A percentile compares a stretch with the other conserved stretches of the same genome.
Conservation (phyloP, 2,329 filamentous ascomycete species). For the Alternaria viburni region DNA sequence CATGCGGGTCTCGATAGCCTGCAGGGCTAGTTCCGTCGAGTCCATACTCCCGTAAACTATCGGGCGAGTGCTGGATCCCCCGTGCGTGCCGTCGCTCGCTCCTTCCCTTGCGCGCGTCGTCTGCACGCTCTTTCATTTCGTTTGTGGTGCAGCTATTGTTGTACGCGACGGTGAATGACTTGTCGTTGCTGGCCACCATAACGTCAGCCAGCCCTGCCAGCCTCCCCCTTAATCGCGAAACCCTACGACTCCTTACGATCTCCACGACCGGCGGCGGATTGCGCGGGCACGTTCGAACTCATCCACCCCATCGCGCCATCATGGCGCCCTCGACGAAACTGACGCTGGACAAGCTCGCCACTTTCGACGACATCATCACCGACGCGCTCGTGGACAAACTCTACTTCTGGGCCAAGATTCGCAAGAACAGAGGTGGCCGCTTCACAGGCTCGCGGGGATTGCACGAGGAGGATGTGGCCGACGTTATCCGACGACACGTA, state of each 20-base stretch:
- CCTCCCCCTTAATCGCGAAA: slow-evolving; percentile 15
- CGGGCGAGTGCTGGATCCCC: slow-evolving; percentile 10
- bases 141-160: slow-evolving; percentile 10
- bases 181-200: slow-evolving; percentile 12
- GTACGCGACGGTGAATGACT: slow-evolving; percentile 27
- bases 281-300: background rate
- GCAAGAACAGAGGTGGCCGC: slow-evolving; percentile 85
- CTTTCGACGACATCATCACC: slow-evolving; percentile 94
- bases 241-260: slow-evolving; percentile 1
- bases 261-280: background rate
- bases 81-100: slow-evolving; percentile 34
- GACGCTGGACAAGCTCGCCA: slow-evolving; percentile 84
- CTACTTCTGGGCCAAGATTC: slow-evolving; percentile 95
- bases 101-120: slow-evolving; percentile 9
- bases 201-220: slow-evolving; percentile 35
- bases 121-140: slow-evolving; percentile 34
- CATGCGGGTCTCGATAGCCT: slow-evolving; percentile 3
- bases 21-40: slow-evolving; percentile 13
- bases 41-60: slow-evolving; percentile 23
- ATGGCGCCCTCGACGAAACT: slow-evolving; percentile 69
- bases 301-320: slow-evolving; percentile 15
- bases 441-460: slow-evolving; percentile 86
- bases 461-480: slow-evolving; percentile 66
- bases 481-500: slow-evolving; percentile 68
- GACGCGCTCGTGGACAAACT: slow-evolving; percentile 94